Evolutionary conservation across 768 basidiomycete species (phyloP).

Genomic region (Gloeophyllum trabeum): DNA sequence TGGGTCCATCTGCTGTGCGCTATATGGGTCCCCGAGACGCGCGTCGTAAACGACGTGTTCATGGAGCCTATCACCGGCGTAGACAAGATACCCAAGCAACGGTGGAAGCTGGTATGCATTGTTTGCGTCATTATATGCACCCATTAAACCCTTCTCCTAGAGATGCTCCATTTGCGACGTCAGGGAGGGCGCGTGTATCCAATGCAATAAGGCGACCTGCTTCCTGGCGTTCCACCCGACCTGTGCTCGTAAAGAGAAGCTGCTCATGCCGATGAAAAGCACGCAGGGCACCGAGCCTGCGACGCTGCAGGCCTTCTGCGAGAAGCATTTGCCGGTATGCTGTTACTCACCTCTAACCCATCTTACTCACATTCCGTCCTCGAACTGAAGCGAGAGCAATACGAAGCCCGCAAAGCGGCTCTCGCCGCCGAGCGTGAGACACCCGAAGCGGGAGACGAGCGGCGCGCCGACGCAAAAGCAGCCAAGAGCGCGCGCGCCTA

Average conservation of each 20-base stretch:
- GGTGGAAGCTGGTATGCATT: conserved; percentile 82
- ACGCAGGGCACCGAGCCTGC: conserved; percentile 64
- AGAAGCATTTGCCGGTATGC: conserved; percentile 84
- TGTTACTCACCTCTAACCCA: conserved; percentile 13
- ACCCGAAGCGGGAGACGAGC: background rate
- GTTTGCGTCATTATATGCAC: conserved; percentile 4
- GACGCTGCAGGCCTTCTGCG: conserved; percentile 73
- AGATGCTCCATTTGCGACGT: conserved; percentile 57
- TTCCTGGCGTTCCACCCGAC: conserved; percentile 92
- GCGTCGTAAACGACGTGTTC: conserved; percentile 87
- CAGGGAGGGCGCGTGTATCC: conserved; percentile 81
- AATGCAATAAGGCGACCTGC: conserved; percentile 85
- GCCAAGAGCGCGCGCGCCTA: conserved; percentile 85
- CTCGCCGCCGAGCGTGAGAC: conserved; percentile 33
- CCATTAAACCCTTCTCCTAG: too few species aligned
- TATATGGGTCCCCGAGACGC: conserved; percentile 94
- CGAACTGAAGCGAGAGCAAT: conserved; percentile 49
- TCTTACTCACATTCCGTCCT: background rate
- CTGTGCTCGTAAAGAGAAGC: conserved; percentile 80
- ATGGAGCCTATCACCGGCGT: conserved; percentile 96
- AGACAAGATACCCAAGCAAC: conserved; percentile 76
- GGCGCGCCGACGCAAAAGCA: conserved; percentile 18
- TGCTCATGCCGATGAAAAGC: conserved; percentile 82
- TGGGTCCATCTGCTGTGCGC: conserved; percentile 97
- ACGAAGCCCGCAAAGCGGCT: conserved; percentile 45